phyloP scores from a whole-genome alignment of 176 grass and related monocot genomes.

The Tuctoria greenei region DNA sequence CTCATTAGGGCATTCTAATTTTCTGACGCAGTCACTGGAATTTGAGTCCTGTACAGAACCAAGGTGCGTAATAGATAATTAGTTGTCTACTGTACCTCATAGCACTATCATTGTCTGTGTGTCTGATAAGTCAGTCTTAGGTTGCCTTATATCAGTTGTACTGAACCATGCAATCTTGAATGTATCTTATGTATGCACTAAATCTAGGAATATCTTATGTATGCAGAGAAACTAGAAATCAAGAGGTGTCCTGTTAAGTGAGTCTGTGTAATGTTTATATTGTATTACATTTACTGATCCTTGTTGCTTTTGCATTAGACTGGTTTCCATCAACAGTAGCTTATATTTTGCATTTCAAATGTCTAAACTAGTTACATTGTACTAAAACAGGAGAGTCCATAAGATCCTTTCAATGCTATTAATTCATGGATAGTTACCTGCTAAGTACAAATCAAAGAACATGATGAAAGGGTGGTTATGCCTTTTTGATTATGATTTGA shows the following conservation, averaged over 20 bases:
- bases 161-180: slow-evolving; percentile 4
- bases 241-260: neutral
- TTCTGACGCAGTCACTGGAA: slow-evolving; percentile 28
- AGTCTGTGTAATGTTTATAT: neutral
- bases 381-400: neutral
- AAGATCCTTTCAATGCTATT: slow-evolving; percentile 9
- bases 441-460: slow-evolving; percentile 1
- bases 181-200: neutral
- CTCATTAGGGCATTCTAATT: neutral
- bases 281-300: neutral
- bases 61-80: slow-evolving; percentile 29
- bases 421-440: neutral
- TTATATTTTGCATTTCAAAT: slow-evolving; percentile 6
- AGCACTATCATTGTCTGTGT: slow-evolving; percentile 4
- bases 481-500: no score
- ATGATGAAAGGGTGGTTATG: slow-evolving; percentile 8
- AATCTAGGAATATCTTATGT: neutral
- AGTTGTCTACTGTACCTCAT: neutral
- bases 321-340: neutral
- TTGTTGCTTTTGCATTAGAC: neutral
- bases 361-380: neutral
- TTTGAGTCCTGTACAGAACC: slow-evolving; percentile 33
- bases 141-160: no score
- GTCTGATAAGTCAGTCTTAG: neutral
- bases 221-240: neutral